Base-by-base conservation (phyloP, 2,329 filamentous ascomycete genomes). In the Aspergillus tubingensis region DNA sequence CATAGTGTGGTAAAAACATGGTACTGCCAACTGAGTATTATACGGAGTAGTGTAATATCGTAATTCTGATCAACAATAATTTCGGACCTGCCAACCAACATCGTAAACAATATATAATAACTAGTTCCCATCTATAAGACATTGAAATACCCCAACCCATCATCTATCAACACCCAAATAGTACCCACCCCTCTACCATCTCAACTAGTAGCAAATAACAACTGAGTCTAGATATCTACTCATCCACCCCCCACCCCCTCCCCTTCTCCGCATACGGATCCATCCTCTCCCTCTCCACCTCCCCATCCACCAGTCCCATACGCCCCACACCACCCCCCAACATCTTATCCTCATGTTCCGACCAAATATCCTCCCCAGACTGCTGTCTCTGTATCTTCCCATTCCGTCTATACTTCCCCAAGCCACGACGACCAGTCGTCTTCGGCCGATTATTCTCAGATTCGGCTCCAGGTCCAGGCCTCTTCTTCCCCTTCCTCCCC, bases 361-460 rank as follows among this genome's bases (percentile, higher is more conserved):
- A 64, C 72, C 72, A 74, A 50, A 74, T 72, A 60, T 74, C 72
- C 3, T 74, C 70, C 25, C 72, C 70, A 21, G 66, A 53, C 11
- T 36, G 32, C 11, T 69, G 62, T 25, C 59, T 64, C 17, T 63
- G 62, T 27, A 64, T 36, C 32, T 36, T 36, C 11, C 11, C 54
- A 55, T 47, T 47, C 7, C 63, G 57, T 27, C 63, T 63, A 50
- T 73, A 73, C n/a, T 68, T 59, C 11, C 11, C 32, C 32, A 36
- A 1, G 0, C 32, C 32, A 2, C 32, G 32, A 36, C 32, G 32
- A 5, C 1, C 5, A 23, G 23, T 11, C 32, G 5, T 13, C 32
- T 13, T 11, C 5, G 32, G 32, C 32, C 11, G 32, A 1, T 13
- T 36, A 36, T 2, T 36, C 11, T 32, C 30, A 1, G 30, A 10